Conservation (phyloP, 768 basidiomycete species). For the Leccinum boreale region DNA sequence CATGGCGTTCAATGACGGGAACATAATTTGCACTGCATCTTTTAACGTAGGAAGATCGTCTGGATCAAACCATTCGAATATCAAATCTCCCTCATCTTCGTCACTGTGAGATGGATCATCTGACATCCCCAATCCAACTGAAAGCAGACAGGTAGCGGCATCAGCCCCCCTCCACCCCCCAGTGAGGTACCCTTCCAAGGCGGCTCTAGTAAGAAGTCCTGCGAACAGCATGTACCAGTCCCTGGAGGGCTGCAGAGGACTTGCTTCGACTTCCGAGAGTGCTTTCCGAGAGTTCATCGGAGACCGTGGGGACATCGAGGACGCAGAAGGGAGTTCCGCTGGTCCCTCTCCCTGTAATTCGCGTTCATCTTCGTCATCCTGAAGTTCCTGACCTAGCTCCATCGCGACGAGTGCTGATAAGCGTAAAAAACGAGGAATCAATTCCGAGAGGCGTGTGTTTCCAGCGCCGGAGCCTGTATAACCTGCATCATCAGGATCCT, state of each 20-base stretch:
- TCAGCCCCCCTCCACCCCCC: slow-evolving; percentile 76
- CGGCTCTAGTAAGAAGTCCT: slow-evolving; percentile 77
- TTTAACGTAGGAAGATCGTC: slow-evolving; percentile 69
- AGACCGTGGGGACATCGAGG: slow-evolving; percentile 12
- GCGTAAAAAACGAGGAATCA: slow-evolving; percentile 69
- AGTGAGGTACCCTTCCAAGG: slow-evolving; percentile 79
- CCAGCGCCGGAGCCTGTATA: slow-evolving; percentile 41
- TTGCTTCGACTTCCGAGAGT: slow-evolving; percentile 37
- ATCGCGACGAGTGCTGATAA: slow-evolving; percentile 76
- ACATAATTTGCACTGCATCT: slow-evolving; percentile 67
- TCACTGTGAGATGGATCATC: slow-evolving; percentile 25
- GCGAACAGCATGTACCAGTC: slow-evolving; percentile 85
- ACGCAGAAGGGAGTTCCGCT: slow-evolving; percentile 10
- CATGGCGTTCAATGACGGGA: slow-evolving; percentile 46
- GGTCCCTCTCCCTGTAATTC: slow-evolving; percentile 29
- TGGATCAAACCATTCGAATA: slow-evolving; percentile 64
- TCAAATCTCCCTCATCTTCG: slow-evolving; percentile 32
- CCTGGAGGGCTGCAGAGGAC: slow-evolving; percentile 63
- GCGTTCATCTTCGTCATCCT: slow-evolving; percentile 47
- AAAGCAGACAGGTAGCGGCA: slow-evolving; percentile 67
- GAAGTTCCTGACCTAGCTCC: slow-evolving; percentile 70
- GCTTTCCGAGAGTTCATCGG: slow-evolving; percentile 17
- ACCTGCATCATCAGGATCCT: slow-evolving; percentile 23
- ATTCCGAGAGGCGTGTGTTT: slow-evolving; percentile 62
- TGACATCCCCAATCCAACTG: slow-evolving; percentile 60